Base-by-base conservation (phyloP, 2,329 filamentous ascomycete species). In the Colletotrichum agaves region DNA sequence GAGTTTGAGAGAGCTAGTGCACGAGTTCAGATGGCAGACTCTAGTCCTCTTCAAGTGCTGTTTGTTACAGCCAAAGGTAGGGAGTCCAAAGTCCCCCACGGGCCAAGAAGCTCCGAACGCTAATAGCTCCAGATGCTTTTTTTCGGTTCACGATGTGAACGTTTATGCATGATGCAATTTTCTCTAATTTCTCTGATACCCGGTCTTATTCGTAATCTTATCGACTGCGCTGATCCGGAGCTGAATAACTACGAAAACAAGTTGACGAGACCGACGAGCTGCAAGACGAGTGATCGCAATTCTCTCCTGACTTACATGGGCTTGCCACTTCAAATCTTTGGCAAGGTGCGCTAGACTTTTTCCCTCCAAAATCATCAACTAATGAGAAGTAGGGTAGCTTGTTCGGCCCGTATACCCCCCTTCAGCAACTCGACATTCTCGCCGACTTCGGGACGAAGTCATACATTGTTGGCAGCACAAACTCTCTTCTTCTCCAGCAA, bases 101-200 rank as follows among this genome's bases (percentile, higher is more conserved):
- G 27, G 27, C 27, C 27, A 27, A 27, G 27, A 27, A 2, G 6
- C 27, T 27, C 27, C 17, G 23, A 1, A 31, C 60, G 39, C 43
- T 50, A 27, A 65, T 23, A 27, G 58, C 5, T 31, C 0, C 73
- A 97, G 94, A 98, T 98, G 92, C 90, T 99, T 61, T 98, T 99
- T 82, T 99, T 98, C 75, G 94, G 96, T 70, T 94, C 95, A n/a
- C 90, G 94, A 73, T 98, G 96, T 79, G 96, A 99, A 79, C 88
- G 92, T 71, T 83, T 99, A 72, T 99, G 96, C 86, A 97, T 98
- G 92, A 94, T 97, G 81, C 96, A 99, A 79, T 99, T 98, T 82
- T 96, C 95, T 47, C 87, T 99, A 50, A 91, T 99, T 73, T 98
- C 95, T 60, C 85, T 99, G 75, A 97, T 99, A 82, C 96, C 96